These are phyloP conservation scores for Torrubiella hemipterigena DNA, from an alignment of 2,329 filamentous ascomycete genomes.

Conservation along the genomic window DNA sequence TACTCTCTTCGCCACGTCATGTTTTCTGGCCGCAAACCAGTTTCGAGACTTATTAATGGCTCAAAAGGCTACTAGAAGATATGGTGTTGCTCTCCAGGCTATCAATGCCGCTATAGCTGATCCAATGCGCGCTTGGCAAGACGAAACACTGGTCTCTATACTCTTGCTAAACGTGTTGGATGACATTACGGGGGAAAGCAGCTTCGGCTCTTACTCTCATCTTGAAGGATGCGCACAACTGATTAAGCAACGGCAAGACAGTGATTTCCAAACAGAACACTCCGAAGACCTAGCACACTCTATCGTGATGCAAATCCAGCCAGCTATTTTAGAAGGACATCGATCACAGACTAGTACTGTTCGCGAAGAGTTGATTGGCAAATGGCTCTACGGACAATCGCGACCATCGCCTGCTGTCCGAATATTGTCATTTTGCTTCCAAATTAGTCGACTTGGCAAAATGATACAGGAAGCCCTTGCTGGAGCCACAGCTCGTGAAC, in stretches of 20 bases:
- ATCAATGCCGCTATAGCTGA: constrained; percentile 1
- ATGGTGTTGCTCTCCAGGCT: background rate
- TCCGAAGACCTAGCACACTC: constrained; percentile 1
- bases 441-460: background rate
- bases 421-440: background rate
- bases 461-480: background rate
- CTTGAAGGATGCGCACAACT: constrained; percentile 1
- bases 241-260: background rate
- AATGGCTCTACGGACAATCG: background rate
- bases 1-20: background rate
- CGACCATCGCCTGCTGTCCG: background rate
- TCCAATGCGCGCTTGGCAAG: background rate
- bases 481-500: background rate
- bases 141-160: constrained; percentile 1
- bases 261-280: background rate
- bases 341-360: background rate
- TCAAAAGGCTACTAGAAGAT: background rate
- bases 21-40: constrained; percentile 1
- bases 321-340: background rate
- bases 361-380: background rate
- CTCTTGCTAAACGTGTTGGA: constrained; percentile 1
- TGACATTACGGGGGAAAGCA: background rate
- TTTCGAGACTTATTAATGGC: background rate
- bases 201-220: background rate
- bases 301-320: constrained; percentile 1